A percentile compares a stretch with the other conserved stretches of the same genome.
These are phyloP conservation scores for Triangularia verruculosa DNA, from an alignment of 2,329 filamentous ascomycete species.

Conservation along the genomic window DNA sequence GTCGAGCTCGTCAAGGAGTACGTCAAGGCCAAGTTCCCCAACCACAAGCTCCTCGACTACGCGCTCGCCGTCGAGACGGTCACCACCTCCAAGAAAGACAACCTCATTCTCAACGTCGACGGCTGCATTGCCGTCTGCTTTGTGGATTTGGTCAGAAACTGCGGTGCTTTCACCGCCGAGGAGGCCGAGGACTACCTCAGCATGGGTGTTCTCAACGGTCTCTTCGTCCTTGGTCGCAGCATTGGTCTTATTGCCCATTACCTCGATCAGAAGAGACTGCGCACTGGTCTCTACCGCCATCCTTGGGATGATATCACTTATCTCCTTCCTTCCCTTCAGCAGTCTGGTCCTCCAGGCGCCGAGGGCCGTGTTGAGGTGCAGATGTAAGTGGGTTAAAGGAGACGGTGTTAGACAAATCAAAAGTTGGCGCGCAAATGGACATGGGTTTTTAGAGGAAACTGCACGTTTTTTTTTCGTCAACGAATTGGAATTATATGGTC, in stretches of 20 bases:
- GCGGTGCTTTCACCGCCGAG: conserved; percentile 91
- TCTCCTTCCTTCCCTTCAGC: conserved; percentile 76
- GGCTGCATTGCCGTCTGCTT: conserved; percentile 98
- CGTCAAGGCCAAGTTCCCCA: conserved; percentile 95
- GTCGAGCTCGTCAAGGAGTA: conserved; percentile 99
- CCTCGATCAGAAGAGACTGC: conserved; percentile 98
- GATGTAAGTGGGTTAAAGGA: conserved; percentile 49
- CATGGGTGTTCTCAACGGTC: conserved; percentile 99
- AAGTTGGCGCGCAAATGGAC: neutral
- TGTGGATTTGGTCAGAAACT: conserved; percentile 95
- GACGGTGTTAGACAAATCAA: conserved; percentile 2
- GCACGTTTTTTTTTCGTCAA: neutral
- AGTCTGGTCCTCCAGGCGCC: conserved; percentile 66
- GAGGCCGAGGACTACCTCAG: conserved; percentile 98
- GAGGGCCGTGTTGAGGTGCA: conserved; percentile 90
- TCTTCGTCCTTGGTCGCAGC: conserved; percentile 94
- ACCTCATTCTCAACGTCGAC: conserved; percentile 98
- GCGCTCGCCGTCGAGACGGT: conserved; percentile 96
- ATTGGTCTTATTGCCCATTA: conserved; percentile 99
- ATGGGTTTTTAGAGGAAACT: conserved; percentile 1
- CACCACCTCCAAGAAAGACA: conserved; percentile 99
- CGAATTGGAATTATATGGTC: conserved; percentile 8
- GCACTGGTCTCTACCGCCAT: conserved; percentile 97
- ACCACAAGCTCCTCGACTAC: conserved; percentile 97
- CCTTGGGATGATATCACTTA: conserved; percentile 99